A percentile compares a stretch with the other conserved stretches of the same genome.
These are phyloP conservation scores for Ogataea siamensis DNA, from an alignment of 805 yeast genomes.

Conservation along the genomic window DNA sequence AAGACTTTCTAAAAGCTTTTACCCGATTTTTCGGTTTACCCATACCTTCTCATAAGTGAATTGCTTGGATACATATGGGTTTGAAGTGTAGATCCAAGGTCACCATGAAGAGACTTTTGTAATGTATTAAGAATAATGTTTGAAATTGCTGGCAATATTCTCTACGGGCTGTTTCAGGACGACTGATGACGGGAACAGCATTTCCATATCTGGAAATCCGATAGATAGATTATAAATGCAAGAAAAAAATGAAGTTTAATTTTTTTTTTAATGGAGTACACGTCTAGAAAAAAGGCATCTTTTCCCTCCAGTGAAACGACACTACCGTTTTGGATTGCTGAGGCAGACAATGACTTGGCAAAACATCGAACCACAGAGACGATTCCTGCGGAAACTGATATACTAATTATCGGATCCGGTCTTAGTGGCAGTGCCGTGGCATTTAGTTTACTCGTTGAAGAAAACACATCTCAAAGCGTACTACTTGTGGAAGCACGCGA, in stretches of 20 bases:
- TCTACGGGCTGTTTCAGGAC: too few relatives aligned
- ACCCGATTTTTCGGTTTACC: too few relatives aligned
- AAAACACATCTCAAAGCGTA: constrained; percentile 19
- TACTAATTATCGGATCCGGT: constrained; percentile 45
- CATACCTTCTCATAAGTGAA: too few relatives aligned
- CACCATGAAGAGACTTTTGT: too few relatives aligned
- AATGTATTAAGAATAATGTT: too few relatives aligned
- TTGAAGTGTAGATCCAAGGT: too few relatives aligned
- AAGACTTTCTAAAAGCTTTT: too few relatives aligned
- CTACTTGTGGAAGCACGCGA: constrained; percentile 29
- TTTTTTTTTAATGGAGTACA: too few relatives aligned
- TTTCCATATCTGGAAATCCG: background rate
- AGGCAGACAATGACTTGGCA: constrained; percentile 21
- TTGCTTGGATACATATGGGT: too few relatives aligned
- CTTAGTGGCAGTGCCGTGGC: constrained; percentile 44
- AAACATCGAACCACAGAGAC: constrained; percentile 24
- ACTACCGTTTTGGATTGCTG: constrained; percentile 19
- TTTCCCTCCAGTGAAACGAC: constrained; percentile 10
- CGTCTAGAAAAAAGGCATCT: background rate
- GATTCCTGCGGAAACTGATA: constrained; percentile 39
- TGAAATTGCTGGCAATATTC: too few relatives aligned
- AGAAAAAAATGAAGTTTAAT: background rate
- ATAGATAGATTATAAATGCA: background rate
- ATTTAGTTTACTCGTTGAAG: constrained; percentile 35
- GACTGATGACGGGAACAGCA: too few relatives aligned